Percentiles rank a stretch among this genome's conserved stretches.
These are phyloP conservation scores for Wickerhamomyces sp. DNA, from an alignment of 1,139 yeast species.

Conservation along the genomic window DNA sequence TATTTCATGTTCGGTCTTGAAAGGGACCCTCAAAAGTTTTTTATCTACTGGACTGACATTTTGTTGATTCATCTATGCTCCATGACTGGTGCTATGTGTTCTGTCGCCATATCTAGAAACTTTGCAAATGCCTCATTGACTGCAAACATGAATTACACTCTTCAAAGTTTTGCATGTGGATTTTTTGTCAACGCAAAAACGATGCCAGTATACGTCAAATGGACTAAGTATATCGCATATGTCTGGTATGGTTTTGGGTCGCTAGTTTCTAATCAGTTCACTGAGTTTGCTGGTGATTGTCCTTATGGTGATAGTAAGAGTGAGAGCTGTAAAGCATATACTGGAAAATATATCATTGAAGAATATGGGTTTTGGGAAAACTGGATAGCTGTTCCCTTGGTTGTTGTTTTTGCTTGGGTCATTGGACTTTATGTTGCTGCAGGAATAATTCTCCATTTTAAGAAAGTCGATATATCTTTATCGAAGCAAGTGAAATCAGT, in stretches of 20 bases:
- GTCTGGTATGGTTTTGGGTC: slow-evolving; percentile 80
- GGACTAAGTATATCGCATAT: slow-evolving; percentile 75
- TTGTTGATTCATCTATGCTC: slow-evolving; percentile 55
- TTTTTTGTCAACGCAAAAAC: slow-evolving; percentile 68
- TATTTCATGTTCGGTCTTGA: slow-evolving; percentile 77
- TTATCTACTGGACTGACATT: slow-evolving; percentile 54
- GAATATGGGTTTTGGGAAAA: slow-evolving; percentile 56
- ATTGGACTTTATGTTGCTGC: slow-evolving; percentile 51
- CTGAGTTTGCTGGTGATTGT: slow-evolving; percentile 58
- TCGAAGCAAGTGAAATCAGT: slow-evolving; percentile 11
- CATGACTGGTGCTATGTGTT: slow-evolving; percentile 50
- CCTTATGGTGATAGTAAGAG: slow-evolving; percentile 36
- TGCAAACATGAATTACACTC: slow-evolving; percentile 39
- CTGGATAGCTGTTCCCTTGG: slow-evolving; percentile 72
- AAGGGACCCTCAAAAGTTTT: slow-evolving; percentile 40
- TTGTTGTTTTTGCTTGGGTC: slow-evolving; percentile 56
- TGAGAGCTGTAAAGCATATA: slow-evolving; percentile 35
- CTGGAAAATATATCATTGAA: slow-evolving; percentile 50
- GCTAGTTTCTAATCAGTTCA: slow-evolving; percentile 57
- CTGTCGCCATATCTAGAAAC: slow-evolving; percentile 58
- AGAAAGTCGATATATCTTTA: slow-evolving; percentile 17
- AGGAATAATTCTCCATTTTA: slow-evolving; percentile 13
- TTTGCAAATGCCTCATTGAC: slow-evolving; percentile 62
- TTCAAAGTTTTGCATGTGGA: slow-evolving; percentile 76
- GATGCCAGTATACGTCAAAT: slow-evolving; percentile 82